Percentiles rank a stretch among this genome's conserved stretches.
Conservation (phyloP, 257 asterid species). For the Solanum ossicruentum region DNA sequence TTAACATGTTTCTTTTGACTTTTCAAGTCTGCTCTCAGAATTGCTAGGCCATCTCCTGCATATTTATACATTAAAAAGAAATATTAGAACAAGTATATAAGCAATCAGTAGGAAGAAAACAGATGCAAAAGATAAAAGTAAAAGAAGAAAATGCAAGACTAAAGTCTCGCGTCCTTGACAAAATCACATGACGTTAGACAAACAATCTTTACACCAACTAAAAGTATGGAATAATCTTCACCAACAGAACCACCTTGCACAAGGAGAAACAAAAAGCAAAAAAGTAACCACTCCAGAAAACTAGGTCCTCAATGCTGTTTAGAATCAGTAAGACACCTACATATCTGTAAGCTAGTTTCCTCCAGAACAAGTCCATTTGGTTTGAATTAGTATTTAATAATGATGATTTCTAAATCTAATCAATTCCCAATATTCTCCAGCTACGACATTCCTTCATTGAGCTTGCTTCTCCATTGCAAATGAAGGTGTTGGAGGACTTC, state of each 20-base stretch:
- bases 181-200: neutral
- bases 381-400: neutral
- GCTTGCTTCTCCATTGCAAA: neutral
- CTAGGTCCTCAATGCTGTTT: neutral
- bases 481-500: neutral
- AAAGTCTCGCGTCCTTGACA: neutral
- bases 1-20: slow-evolving; percentile 86
- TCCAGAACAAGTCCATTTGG: neutral
- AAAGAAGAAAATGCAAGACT: neutral
- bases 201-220: neutral
- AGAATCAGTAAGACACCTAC: neutral
- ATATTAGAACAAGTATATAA: neutral
- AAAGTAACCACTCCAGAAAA: neutral
- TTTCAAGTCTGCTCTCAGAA: slow-evolving; percentile 81
- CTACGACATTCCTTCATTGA: neutral
- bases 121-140: neutral
- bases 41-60: slow-evolving; percentile 69
- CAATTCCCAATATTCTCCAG: neutral
- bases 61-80: neutral
- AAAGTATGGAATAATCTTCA: neutral
- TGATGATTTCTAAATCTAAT: neutral
- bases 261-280: neutral
- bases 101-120: neutral
- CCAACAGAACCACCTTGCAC: neutral
- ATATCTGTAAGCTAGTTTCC: neutral